These are phyloP conservation scores for Arctium minus DNA, from an alignment of 129 eudicot genomes.

Conservation along the genomic window DNA sequence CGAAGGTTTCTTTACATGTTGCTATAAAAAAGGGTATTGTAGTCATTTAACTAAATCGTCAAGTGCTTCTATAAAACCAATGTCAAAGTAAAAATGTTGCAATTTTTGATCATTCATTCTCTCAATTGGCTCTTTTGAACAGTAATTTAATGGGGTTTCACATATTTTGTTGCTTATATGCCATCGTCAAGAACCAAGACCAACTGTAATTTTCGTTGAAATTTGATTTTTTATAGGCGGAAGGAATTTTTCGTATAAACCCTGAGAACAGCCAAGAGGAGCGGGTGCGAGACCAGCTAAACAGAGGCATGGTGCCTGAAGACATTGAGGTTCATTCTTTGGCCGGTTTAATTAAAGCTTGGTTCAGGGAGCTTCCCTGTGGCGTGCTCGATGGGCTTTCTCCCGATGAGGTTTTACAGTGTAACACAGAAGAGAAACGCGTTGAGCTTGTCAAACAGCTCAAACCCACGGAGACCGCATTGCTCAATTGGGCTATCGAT, in stretches of 20 bases:
- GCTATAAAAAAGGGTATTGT: not conserved
- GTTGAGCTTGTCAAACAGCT: constrained; percentile 70
- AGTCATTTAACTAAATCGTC: not conserved
- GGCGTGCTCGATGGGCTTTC: constrained; percentile 93
- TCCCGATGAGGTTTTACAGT: constrained; percentile 67
- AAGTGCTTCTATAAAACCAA: not conserved
- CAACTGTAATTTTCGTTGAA: not conserved
- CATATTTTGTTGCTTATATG: not conserved
- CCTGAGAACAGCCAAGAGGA: constrained; percentile 90
- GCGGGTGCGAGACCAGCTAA: constrained; percentile 71
- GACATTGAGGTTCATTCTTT: constrained; percentile 83
- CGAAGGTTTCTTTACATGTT: not conserved
- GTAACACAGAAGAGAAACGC: constrained; percentile 67
- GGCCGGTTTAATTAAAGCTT: constrained; percentile 81
- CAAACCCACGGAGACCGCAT: constrained; percentile 69
- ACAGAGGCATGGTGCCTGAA: constrained; percentile 76
- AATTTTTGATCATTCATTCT: not conserved
- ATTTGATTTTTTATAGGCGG: constrained; percentile 43
- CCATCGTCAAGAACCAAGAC: not conserved
- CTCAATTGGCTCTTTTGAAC: not conserved
- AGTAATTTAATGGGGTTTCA: not conserved
- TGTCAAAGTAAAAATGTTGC: not conserved
- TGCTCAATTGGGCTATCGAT: constrained; percentile 84
- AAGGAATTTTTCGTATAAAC: constrained; percentile 85
- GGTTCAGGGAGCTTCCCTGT: constrained; percentile 89